phyloP scores from a whole-genome alignment of 2,329 filamentous ascomycete species.

The Diaporthe sp. region DNA sequence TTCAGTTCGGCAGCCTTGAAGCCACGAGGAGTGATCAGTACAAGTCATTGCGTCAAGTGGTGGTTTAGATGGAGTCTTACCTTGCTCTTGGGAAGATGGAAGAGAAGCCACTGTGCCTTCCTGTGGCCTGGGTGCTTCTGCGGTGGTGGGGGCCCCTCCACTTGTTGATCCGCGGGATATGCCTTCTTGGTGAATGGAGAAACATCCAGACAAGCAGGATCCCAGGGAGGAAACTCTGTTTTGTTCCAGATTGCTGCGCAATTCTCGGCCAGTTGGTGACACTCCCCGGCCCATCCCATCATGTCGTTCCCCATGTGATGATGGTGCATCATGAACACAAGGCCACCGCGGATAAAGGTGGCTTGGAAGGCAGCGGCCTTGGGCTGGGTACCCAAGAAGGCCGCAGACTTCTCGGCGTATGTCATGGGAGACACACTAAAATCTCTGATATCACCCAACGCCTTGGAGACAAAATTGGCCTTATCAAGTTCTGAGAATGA shows the following conservation, averaged over 20 bases:
- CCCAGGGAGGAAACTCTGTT: slow-evolving; percentile 51
- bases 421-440: slow-evolving; percentile 55
- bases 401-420: slow-evolving; percentile 50
- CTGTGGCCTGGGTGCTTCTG: slow-evolving; percentile 50
- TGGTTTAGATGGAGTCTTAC: background rate
- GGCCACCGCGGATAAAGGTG: background rate
- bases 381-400: slow-evolving; percentile 50
- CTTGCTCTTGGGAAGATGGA: slow-evolving; percentile 60
- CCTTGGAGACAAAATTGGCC: slow-evolving; percentile 49
- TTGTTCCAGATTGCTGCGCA: slow-evolving; percentile 45
- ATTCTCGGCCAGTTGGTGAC: slow-evolving; percentile 59
- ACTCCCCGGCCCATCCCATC: slow-evolving; percentile 55
- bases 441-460: slow-evolving; percentile 50
- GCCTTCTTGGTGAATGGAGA: slow-evolving; percentile 49
- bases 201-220: slow-evolving; percentile 52
- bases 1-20: slow-evolving; percentile 54
- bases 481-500: slow-evolving; percentile 55
- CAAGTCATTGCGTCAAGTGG: no score
- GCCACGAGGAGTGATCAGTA: background rate
- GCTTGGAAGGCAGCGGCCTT: slow-evolving; percentile 50
- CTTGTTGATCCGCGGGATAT: slow-evolving; percentile 43
- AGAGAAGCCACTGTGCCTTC: slow-evolving; percentile 49
- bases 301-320: slow-evolving; percentile 59
- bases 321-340: slow-evolving; percentile 38
- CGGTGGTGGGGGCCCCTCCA: slow-evolving; percentile 49